phyloP scores from a whole-genome alignment of 2,329 filamentous ascomycete genomes.

The Lasiodiplodia citricola region DNA sequence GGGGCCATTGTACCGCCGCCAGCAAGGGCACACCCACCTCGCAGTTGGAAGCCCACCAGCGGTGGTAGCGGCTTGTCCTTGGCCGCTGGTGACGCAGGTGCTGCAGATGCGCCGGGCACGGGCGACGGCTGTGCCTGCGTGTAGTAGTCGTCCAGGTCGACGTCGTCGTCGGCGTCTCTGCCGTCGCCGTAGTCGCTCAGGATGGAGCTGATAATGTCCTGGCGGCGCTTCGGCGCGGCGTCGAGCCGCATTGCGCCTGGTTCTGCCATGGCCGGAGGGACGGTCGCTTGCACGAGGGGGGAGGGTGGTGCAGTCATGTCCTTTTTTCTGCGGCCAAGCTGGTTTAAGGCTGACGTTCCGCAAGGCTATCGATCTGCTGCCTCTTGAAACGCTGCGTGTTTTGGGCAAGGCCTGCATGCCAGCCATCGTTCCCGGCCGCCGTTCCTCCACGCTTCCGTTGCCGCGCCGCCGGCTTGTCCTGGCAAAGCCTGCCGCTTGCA shows the following conservation, averaged over 20 bases:
- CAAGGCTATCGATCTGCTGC: constrained; percentile 31
- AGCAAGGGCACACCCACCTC: constrained; percentile 24
- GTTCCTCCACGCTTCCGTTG: neutral
- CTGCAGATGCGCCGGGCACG: neutral
- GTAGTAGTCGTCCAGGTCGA: constrained; percentile 22
- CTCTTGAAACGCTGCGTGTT: constrained; percentile 44
- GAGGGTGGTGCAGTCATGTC: constrained; percentile 12
- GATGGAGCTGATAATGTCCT: constrained; percentile 46
- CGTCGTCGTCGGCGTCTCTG: constrained; percentile 12
- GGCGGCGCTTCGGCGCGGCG: constrained; percentile 38
- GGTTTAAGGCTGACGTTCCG: constrained; percentile 38
- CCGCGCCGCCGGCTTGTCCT: neutral
- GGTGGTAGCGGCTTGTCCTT: constrained; percentile 19
- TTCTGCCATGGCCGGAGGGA: constrained; percentile 31
- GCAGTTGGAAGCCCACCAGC: constrained; percentile 21
- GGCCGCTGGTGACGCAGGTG: constrained; percentile 8
- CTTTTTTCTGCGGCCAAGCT: constrained; percentile 25
- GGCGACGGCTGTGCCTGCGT: constrained; percentile 12
- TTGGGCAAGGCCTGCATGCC: constrained; percentile 36
- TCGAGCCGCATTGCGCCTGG: constrained; percentile 18
- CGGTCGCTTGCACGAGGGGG: neutral
- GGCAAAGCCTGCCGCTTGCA: neutral
- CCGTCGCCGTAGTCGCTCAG: constrained; percentile 42
- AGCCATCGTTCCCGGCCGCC: constrained; percentile 2
- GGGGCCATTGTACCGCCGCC: constrained; percentile 8